Conservation (phyloP, 176 grass and related monocot species). For the Phoenix roebelenii region DNA sequence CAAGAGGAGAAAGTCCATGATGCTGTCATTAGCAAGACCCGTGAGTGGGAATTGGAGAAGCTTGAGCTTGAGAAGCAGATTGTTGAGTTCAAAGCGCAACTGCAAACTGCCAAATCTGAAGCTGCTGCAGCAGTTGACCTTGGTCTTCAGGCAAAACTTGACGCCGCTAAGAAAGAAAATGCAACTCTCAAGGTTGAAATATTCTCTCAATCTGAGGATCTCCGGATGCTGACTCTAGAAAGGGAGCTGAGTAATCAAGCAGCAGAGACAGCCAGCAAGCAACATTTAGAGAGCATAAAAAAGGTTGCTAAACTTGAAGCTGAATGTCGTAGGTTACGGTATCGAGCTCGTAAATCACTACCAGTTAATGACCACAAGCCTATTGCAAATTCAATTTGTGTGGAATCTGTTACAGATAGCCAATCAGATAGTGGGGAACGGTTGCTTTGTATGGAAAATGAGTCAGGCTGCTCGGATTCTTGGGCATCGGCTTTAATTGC, state of each 20-base stretch:
- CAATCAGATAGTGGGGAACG: conserved; percentile 70
- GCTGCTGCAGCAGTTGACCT: conserved; percentile 16
- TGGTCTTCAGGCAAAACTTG: conserved; percentile 46
- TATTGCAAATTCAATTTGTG: conserved; percentile 27
- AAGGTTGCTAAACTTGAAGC: conserved; percentile 69
- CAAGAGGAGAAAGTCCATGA: conserved; percentile 62
- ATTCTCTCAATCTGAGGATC: conserved; percentile 31
- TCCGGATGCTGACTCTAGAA: conserved; percentile 56
- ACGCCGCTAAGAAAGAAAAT: conserved; percentile 47
- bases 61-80: conserved; percentile 46
- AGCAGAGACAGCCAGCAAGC: conserved; percentile 94
- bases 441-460: conserved; percentile 48
- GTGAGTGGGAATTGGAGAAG: conserved; percentile 39
- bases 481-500: conserved; percentile 79
- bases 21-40: conserved; percentile 37
- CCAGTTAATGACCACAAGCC: conserved; percentile 33
- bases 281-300: conserved; percentile 79
- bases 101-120: conserved; percentile 41
- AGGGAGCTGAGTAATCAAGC: conserved; percentile 79
- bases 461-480: conserved; percentile 54
- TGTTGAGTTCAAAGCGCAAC: conserved; percentile 35
- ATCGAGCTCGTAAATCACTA: conserved; percentile 32
- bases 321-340: conserved; percentile 60
- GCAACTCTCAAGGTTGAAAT: conserved; percentile 51
- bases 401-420: conserved; percentile 70